Evolutionary conservation across 768 basidiomycete species (phyloP), one percentile per base, ranked within the genome.

Genomic region (Boletus rubroflammeus): DNA sequence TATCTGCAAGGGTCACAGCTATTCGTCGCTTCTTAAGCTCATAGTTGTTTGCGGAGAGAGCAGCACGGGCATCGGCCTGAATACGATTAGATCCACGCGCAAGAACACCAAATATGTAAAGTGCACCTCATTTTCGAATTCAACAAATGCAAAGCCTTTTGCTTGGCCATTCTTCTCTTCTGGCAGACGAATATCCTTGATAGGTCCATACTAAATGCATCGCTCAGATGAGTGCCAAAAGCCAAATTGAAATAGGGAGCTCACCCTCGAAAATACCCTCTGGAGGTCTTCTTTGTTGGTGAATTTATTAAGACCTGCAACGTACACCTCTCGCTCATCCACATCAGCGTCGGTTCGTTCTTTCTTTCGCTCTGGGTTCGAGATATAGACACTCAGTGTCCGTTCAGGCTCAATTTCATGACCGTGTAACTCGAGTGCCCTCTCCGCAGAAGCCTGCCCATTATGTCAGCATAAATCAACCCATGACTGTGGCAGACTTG

Each of bases 111-210:
- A 23, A n/a, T 2, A 14, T 15, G n/a, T 36, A 35, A 36, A 13
- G 2, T 9, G 9, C 35, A 93, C 95, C 76, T 90, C 86, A 19
- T 83, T 78, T 55, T 89, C 86, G 64, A 90, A 98, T 65, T 98
- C 94, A 31, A 98, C 76, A 63, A 98, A 98, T 0, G 90, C 95
- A 65, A 91, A 95, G 1, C 97, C 95, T 67, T 84, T 93, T 29
- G 78, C 78, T 46, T 81, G 76, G 0, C 85, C 86, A 41, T 81
- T 79, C 32, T 86, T 80, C 54, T 93, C 91, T 48, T 81, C 73
- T 2, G 84, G 83, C 66, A 98, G 77, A 51, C 93, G 83, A 38
- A 98, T 78, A 21, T 89, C 87, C 67, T 90, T 93, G 60, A 98
- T 69, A 3, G 75, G 63, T 2, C 96, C 96, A 66, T 88, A 93